Percentiles rank a stretch among this genome's conserved stretches.
These are phyloP conservation scores for Populus tremula DNA, from an alignment of 345 rosid species.

Conservation along the genomic window DNA sequence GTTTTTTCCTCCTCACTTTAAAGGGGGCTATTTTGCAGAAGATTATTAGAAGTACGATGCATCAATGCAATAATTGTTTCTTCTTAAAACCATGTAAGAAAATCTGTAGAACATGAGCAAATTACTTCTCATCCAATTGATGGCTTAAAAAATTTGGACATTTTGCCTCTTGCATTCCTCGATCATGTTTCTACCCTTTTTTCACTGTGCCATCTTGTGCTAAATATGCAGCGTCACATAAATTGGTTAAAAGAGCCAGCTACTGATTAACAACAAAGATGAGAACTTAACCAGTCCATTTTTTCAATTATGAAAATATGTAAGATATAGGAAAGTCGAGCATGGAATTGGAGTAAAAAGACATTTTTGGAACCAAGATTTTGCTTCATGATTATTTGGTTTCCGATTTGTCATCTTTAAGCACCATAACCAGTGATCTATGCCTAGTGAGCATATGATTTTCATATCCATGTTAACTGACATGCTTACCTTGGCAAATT, in stretches of 20 bases:
- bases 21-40: background rate
- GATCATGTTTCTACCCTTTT: background rate
- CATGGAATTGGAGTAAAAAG: background rate
- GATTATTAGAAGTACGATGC: background rate
- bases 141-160: background rate
- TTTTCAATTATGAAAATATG: background rate
- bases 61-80: background rate
- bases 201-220: background rate
- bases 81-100: background rate
- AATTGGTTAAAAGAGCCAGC: background rate
- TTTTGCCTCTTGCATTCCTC: background rate
- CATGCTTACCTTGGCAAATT: slow-evolving; percentile 79
- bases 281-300: background rate
- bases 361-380: background rate
- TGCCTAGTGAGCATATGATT: background rate
- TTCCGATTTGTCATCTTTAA: background rate
- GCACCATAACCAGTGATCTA: background rate
- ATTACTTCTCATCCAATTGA: background rate
- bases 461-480: background rate
- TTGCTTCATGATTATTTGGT: background rate
- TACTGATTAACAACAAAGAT: background rate
- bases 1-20: background rate
- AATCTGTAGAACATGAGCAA: background rate
- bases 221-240: background rate
- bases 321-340: background rate